A percentile compares a stretch with the other conserved stretches of the same genome.
Conservation (phyloP, 345 rosid species). For the Rubroshorea leprosula region DNA sequence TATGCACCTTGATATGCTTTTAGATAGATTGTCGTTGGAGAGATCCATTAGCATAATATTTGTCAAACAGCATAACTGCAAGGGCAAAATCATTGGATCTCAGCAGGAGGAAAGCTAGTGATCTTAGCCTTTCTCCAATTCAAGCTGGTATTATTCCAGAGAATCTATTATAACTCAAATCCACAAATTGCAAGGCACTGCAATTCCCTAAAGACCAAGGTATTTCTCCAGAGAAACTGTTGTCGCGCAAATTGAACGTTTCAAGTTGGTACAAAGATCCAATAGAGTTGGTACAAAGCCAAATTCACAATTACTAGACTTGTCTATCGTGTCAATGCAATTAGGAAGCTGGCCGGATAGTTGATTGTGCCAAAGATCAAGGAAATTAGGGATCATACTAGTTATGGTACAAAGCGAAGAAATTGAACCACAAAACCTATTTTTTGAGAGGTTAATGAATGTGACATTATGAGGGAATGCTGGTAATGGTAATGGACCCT, state of each 20-base stretch:
- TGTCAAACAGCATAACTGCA: neutral
- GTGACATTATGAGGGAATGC: no score
- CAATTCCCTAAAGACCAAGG: neutral
- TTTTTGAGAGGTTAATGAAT: no score
- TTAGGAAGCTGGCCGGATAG: no score
- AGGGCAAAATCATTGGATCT: neutral
- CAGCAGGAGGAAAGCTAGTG: neutral
- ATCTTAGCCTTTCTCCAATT: neutral
- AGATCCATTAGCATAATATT: neutral
- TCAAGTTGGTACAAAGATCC: neutral
- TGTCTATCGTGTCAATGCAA: no score
- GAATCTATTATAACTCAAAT: neutral
- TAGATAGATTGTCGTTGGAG: neutral
- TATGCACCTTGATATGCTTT: neutral
- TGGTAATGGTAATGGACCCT: no score
- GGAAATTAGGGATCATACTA: no score
- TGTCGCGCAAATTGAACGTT: neutral
- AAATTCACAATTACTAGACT: neutral
- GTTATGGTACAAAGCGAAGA: no score
- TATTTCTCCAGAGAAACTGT: conserved; percentile 5
- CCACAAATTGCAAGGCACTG: neutral
- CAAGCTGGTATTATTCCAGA: neutral
- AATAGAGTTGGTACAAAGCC: neutral
- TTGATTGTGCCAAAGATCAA: no score
- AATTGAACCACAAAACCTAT: no score